Evolutionary conservation across 2,329 filamentous ascomycete species (phyloP).

Genomic region (Scedosporium boydii): DNA sequence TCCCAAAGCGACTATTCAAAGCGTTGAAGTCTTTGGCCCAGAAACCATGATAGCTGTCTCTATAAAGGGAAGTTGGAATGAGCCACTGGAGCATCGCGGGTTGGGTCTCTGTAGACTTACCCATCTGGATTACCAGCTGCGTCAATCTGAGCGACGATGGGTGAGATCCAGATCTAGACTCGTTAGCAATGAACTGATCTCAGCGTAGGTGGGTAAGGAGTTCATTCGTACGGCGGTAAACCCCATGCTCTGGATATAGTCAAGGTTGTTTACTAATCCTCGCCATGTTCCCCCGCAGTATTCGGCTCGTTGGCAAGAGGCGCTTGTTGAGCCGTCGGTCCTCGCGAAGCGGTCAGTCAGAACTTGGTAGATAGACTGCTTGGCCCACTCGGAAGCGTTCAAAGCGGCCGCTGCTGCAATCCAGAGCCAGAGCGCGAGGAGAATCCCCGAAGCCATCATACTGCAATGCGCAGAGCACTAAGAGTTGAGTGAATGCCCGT

Average conservation of each 20-base stretch:
- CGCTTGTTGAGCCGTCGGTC: slow-evolving; percentile 24
- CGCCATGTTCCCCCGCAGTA: slow-evolving; percentile 43
- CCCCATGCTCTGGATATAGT: slow-evolving; percentile 40
- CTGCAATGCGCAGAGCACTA: neutral
- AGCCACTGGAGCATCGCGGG: neutral
- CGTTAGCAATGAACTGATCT: neutral
- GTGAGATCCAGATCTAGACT: slow-evolving; percentile 31
- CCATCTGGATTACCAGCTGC: slow-evolving; percentile 15
- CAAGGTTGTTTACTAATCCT: slow-evolving; percentile 37
- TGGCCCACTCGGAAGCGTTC: slow-evolving; percentile 23
- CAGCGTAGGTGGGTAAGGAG: neutral
- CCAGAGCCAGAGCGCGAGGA: neutral
- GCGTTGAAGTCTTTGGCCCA: slow-evolving; percentile 27
- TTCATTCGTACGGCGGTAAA: slow-evolving; percentile 22
- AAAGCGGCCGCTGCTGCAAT: slow-evolving; percentile 11
- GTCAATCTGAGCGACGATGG: slow-evolving; percentile 30
- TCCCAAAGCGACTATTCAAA: slow-evolving; percentile 40
- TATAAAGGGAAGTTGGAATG: slow-evolving; percentile 11
- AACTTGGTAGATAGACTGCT: slow-evolving; percentile 35
- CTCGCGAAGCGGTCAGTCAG: slow-evolving; percentile 33
- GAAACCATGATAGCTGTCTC: slow-evolving; percentile 29
- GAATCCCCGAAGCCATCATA: neutral
- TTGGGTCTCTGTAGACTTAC: slow-evolving; percentile 4
- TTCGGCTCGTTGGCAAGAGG: slow-evolving; percentile 17
- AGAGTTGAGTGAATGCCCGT: neutral